These are phyloP conservation scores for Phytophthora macrochlamydospora DNA, from an alignment of 352 stramenopile species.

Conservation along the genomic window DNA sequence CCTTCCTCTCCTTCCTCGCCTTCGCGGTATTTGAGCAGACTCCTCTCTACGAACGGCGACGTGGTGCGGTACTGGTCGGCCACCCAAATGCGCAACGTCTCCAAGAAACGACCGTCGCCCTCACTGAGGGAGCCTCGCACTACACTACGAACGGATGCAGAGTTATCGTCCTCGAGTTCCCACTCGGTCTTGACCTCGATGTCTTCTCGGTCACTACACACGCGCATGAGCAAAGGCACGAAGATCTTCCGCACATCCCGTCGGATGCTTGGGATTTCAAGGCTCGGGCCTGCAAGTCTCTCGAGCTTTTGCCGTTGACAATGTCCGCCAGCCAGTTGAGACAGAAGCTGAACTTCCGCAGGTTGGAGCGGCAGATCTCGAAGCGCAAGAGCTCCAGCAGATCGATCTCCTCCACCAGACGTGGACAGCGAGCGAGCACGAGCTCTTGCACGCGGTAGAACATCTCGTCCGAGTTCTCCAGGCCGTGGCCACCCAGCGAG, in stretches of 20 bases:
- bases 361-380: slow-evolving; percentile 85
- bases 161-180: slow-evolving; percentile 81
- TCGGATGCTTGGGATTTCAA: slow-evolving; percentile 80
- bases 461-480: slow-evolving; percentile 87
- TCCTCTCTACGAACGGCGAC: slow-evolving; percentile 86
- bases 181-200: slow-evolving; percentile 88
- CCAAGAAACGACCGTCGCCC: slow-evolving; percentile 72
- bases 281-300: slow-evolving; percentile 73
- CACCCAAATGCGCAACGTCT: slow-evolving; percentile 87
- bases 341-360: slow-evolving; percentile 87
- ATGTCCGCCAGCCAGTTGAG: slow-evolving; percentile 87
- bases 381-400: slow-evolving; percentile 84
- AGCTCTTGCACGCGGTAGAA: slow-evolving; percentile 86
- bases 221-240: slow-evolving; percentile 74
- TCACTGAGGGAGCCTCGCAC: slow-evolving; percentile 62
- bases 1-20: slow-evolving; percentile 53
- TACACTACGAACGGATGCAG: slow-evolving; percentile 66
- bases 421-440: slow-evolving; percentile 65
- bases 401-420: slow-evolving; percentile 66
- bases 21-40: slow-evolving; percentile 81
- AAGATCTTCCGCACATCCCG: slow-evolving; percentile 84
- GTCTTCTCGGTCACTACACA: slow-evolving; percentile 80
- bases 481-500: slow-evolving; percentile 75
- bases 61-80: slow-evolving; percentile 87
- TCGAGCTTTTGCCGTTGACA: slow-evolving; percentile 75